Evolutionary conservation across 768 basidiomycete species (phyloP), one percentile per base, ranked within the genome.

Genomic region (Pulveroboletus sp.): DNA sequence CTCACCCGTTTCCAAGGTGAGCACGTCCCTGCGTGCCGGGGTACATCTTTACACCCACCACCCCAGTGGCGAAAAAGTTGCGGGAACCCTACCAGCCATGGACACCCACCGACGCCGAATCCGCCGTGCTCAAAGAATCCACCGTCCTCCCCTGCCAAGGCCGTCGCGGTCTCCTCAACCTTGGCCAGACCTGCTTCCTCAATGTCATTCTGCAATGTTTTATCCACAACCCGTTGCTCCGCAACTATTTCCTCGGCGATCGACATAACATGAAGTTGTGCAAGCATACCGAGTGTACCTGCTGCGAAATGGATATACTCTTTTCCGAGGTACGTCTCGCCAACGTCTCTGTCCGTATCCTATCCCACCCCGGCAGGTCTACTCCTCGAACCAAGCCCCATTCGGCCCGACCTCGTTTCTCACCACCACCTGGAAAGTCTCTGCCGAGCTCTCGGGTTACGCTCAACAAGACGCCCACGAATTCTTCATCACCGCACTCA

Each of bases 391-490:
- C 52, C 64, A 70, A 10, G 66, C 73, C 7, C 84, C 92, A 0
- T 87, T 82, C 57, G 93, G 90, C 0, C 94, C 95, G 0, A 81
- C 85, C 3, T 82, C 83, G 4, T 87, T 97, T 63, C 77, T 98
- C 8, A 76, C 84, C 13, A 84, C 87, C 23, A 89, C 87, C 29
- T 97, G 94, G 94, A 78, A 76, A 52, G 70, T 74, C 5, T 84
- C 87, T 0, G 69, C 85, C 0, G 92, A 95, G 52, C 74, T 97
- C 23, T 82, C 91, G 5, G 94, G 94, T 2, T 92, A 97, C 61
- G 83, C 90, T 0, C 95, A 98, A 65, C 95, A 95, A 61, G 94
- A 97, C 52, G 90, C 92, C 2, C 92, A 94, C 73, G 87, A 91
- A 65, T 87, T 84, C 62, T 89, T 91, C 66, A 89, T 91, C 24